Conservation (phyloP, 345 rosid species). For the Euclidium syriacum region DNA sequence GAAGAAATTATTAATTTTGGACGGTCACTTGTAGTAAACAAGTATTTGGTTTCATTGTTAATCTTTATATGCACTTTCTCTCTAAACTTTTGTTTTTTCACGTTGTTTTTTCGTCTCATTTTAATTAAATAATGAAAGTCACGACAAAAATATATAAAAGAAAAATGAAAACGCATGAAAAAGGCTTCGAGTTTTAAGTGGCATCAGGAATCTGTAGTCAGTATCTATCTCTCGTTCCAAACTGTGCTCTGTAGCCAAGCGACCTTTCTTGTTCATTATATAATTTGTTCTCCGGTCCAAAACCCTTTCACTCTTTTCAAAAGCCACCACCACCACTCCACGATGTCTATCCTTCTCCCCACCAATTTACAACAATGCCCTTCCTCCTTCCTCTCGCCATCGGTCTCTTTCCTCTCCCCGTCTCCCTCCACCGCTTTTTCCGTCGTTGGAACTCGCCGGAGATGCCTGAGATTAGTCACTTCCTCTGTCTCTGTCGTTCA, state of each 20-base stretch:
- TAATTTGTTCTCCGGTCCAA: background rate
- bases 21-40: too few species aligned
- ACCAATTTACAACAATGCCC: constrained; percentile 43
- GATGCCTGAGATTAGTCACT: constrained; percentile 22
- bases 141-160: background rate
- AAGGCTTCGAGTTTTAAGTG: background rate
- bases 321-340: background rate
- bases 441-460: constrained; percentile 16
- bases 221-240: too few species aligned
- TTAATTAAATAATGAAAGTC: background rate
- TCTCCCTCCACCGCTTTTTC: constrained; percentile 25
- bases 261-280: background rate
- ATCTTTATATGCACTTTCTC: too few species aligned
- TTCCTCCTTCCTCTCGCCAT: constrained; percentile 16
- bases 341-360: constrained; percentile 32
- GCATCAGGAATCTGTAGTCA: constrained; percentile 10
- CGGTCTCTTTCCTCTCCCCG: constrained; percentile 26
- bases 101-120: too few species aligned
- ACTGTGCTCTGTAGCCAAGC: background rate
- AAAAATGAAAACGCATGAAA: background rate
- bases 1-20: too few species aligned
- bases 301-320: constrained; percentile 13
- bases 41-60: too few species aligned
- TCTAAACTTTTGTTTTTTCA: too few species aligned
- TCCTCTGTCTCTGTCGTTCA: constrained; percentile 40